A percentile compares a stretch with the other conserved stretches of the same genome.
These are phyloP conservation scores for Euclidium syriacum DNA, from an alignment of 345 rosid species.

Conservation along the genomic window DNA sequence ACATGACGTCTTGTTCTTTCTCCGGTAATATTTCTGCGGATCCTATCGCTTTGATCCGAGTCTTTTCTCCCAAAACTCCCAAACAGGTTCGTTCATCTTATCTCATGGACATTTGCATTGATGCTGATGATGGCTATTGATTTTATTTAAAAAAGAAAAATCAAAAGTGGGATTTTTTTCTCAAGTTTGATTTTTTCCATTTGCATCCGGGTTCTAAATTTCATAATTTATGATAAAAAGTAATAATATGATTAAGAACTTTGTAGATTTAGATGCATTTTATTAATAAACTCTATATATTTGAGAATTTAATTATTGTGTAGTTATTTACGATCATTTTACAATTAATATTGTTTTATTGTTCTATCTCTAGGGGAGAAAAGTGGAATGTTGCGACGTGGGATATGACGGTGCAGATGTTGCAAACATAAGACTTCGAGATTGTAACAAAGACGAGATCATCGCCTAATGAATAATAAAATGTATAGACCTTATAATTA, in stretches of 20 bases:
- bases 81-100: too few relatives aligned
- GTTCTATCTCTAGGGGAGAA: slow-evolving; percentile 36
- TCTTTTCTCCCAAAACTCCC: slow-evolving; percentile 20
- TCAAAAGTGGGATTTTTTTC: too few relatives aligned
- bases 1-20: slow-evolving; percentile 25
- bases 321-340: neutral
- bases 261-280: too few relatives aligned
- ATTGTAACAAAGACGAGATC: slow-evolving; percentile 43
- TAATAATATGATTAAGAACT: too few relatives aligned
- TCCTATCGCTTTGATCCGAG: slow-evolving; percentile 30
- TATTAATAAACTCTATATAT: too few relatives aligned
- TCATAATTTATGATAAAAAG: too few relatives aligned
- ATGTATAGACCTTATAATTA: neutral
- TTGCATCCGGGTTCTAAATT: too few relatives aligned
- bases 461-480: slow-evolving; percentile 30
- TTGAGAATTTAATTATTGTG: neutral
- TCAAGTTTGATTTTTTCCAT: too few relatives aligned
- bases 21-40: slow-evolving; percentile 44
- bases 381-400: slow-evolving; percentile 56
- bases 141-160: too few relatives aligned
- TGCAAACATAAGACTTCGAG: slow-evolving; percentile 38
- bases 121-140: too few relatives aligned
- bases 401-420: slow-evolving; percentile 20
- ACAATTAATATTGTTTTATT: neutral
- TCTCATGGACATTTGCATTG: too few relatives aligned